These are phyloP conservation scores for Laguncularia racemosa DNA, from an alignment of 345 rosid species.

Conservation along the genomic window DNA sequence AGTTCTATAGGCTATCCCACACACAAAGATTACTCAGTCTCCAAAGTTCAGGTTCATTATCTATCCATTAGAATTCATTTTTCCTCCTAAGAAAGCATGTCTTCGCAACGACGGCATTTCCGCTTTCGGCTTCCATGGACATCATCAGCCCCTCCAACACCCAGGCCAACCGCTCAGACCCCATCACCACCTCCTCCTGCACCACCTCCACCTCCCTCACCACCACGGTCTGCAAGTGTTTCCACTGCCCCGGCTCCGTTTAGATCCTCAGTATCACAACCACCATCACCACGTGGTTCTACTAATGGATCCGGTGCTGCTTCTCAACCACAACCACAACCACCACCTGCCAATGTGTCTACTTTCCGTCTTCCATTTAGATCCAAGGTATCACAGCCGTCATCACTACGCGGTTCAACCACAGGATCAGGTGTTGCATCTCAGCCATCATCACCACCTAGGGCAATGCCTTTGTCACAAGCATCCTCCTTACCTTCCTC, in stretches of 20 bases:
- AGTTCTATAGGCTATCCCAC: neutral
- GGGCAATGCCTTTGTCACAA: neutral
- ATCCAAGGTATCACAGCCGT: slow-evolving; percentile 6
- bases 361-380: slow-evolving; percentile 19
- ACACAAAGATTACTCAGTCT: neutral
- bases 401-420: neutral
- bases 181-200: neutral
- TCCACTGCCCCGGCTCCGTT: slow-evolving; percentile 14
- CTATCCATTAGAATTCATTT: neutral
- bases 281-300: slow-evolving; percentile 1
- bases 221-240: neutral
- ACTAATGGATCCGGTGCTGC: neutral
- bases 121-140: slow-evolving; percentile 64
- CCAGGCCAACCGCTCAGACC: slow-evolving; percentile 21
- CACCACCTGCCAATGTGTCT: slow-evolving; percentile 1
- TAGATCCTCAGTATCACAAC: slow-evolving; percentile 10
- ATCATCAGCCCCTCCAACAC: slow-evolving; percentile 11
- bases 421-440: neutral
- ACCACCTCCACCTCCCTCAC: neutral
- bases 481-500: too few species aligned
- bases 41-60: neutral
- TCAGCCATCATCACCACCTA: slow-evolving; percentile 13
- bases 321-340: slow-evolving; percentile 7
- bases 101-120: slow-evolving; percentile 31
- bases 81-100: slow-evolving; percentile 15